These are phyloP conservation scores for Phyllostachys edulis DNA, from an alignment of 176 grass and related monocot species.

Conservation along the genomic window DNA sequence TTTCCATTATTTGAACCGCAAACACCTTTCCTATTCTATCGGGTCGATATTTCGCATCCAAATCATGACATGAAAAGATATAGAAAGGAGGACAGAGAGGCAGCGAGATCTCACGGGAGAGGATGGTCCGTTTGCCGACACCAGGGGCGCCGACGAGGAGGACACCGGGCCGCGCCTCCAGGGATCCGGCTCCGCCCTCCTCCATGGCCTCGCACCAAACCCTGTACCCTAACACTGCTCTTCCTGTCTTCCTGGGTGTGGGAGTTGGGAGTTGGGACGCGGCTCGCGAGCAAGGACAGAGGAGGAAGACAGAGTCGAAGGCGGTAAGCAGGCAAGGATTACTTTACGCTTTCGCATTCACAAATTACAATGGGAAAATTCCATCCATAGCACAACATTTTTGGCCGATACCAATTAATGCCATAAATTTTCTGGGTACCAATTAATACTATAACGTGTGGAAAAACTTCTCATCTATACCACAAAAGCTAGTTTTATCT, in stretches of 20 bases:
- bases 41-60: not conserved
- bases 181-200: constrained; percentile 38
- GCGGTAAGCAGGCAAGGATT: not conserved
- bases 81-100: not conserved
- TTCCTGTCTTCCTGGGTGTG: not conserved
- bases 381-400: too few relatives aligned
- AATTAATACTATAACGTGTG: too few relatives aligned
- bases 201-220: constrained; percentile 36
- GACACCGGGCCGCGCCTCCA: constrained; percentile 71
- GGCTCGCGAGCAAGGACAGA: constrained; percentile 8
- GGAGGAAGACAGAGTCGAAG: constrained; percentile 9
- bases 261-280: not conserved
- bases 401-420: too few relatives aligned
- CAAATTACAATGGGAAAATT: not conserved
- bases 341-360: not conserved
- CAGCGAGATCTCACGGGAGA: constrained; percentile 61
- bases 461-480: too few relatives aligned
- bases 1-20: not conserved
- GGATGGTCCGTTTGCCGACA: constrained; percentile 90
- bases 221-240: constrained; percentile 25
- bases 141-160: constrained; percentile 71
- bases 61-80: constrained; percentile 18
- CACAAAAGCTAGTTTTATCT: too few relatives aligned
- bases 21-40: not conserved
- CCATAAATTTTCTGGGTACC: too few relatives aligned